Percentiles rank a stretch among this genome's conserved stretches.
Conservation (phyloP, 441 rosid species). For the Iberis amara region DNA sequence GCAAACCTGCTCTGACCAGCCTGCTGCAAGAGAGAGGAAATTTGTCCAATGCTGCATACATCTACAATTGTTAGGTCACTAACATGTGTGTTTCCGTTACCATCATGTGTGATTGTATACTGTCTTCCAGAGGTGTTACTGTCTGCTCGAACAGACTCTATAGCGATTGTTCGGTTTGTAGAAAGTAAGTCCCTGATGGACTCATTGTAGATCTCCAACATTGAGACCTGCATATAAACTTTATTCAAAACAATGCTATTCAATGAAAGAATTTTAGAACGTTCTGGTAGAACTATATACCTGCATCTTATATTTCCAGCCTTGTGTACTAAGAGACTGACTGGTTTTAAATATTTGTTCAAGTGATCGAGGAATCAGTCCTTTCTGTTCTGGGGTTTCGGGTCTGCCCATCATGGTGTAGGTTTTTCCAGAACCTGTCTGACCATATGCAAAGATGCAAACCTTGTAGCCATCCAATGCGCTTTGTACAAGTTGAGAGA, state of each 20-base stretch:
- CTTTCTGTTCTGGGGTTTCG: conserved; percentile 60
- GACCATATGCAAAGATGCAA: conserved; percentile 97
- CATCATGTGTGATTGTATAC: conserved; percentile 76
- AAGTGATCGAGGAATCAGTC: conserved; percentile 83
- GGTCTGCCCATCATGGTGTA: conserved; percentile 98
- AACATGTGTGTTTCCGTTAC: conserved; percentile 71
- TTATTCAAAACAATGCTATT: not conserved
- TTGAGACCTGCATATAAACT: conserved; percentile 57
- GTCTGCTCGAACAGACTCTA: conserved; percentile 41
- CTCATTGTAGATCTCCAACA: conserved; percentile 96
- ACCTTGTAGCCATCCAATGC: conserved; percentile 99
- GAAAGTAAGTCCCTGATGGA: conserved; percentile 76
- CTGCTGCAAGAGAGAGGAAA: conserved; percentile 67
- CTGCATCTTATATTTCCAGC: conserved; percentile 98
- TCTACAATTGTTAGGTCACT: conserved; percentile 78
- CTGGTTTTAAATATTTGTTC: conserved; percentile 83
- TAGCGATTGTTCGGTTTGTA: conserved; percentile 37
- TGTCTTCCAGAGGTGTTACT: conserved; percentile 63
- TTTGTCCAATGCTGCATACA: conserved; percentile 68
- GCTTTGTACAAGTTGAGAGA: conserved; percentile 89
- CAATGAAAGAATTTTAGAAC: not conserved
- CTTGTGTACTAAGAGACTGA: conserved; percentile 67
- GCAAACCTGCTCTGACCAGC: conserved; percentile 94
- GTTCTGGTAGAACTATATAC: conserved; percentile 29
- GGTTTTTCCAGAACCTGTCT: conserved; percentile 96